Conservation (phyloP, 2,329 filamentous ascomycete genomes). For the Fusarium sp. region DNA sequence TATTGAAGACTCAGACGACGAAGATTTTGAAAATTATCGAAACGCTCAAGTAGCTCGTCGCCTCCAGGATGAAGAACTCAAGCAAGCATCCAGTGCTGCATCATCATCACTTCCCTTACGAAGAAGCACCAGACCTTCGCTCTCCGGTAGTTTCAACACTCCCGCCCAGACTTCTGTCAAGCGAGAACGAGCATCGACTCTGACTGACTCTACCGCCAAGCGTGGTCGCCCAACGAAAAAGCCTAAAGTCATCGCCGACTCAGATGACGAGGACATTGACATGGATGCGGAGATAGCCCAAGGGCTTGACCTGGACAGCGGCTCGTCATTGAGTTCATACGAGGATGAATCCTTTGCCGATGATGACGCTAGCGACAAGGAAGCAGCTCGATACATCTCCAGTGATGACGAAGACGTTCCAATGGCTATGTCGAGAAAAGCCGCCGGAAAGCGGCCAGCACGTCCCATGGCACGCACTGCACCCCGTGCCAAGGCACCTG, state of each 20-base stretch:
- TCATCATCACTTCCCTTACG: slow-evolving; percentile 19
- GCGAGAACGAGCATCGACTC: slow-evolving; percentile 40
- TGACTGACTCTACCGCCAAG: slow-evolving; percentile 26
- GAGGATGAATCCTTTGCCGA: slow-evolving; percentile 29
- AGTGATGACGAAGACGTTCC: slow-evolving; percentile 46
- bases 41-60: slow-evolving; percentile 48
- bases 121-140: slow-evolving; percentile 19
- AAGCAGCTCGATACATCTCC: slow-evolving; percentile 25
- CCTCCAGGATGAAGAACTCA: slow-evolving; percentile 49
- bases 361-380: slow-evolving; percentile 29
- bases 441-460: slow-evolving; percentile 4
- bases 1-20: slow-evolving; percentile 55
- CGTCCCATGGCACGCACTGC: not conserved
- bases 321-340: slow-evolving; percentile 10
- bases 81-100: slow-evolving; percentile 10
- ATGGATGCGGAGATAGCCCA: slow-evolving; percentile 47
- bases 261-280: slow-evolving; percentile 45
- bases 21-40: slow-evolving; percentile 39
- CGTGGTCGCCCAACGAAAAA: slow-evolving; percentile 45
- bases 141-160: not conserved
- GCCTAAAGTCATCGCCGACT: slow-evolving; percentile 43
- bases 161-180: slow-evolving; percentile 32
- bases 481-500: not conserved
- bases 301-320: slow-evolving; percentile 29
- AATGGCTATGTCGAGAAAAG: slow-evolving; percentile 23